phyloP scores from a whole-genome alignment of 1,284 basidiomycete genomes.

The Marasmius fiardii region DNA sequence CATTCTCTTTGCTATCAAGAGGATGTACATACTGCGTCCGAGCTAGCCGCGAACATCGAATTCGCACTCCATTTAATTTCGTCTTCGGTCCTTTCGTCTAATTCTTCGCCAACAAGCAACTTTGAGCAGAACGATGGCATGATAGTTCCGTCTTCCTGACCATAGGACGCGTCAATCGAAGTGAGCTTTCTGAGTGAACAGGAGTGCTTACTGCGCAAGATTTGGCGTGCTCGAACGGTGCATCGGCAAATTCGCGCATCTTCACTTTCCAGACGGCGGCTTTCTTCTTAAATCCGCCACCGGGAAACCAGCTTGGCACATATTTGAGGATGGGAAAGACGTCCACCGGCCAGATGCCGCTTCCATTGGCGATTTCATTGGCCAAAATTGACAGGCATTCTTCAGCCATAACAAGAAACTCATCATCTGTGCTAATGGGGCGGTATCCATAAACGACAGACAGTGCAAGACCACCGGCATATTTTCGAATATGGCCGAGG shows the following conservation, averaged over 20 bases:
- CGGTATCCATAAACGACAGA: slow-evolving; percentile 46
- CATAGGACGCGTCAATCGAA: neutral
- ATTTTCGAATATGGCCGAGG: slow-evolving; percentile 32
- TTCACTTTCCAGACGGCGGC: slow-evolving; percentile 38
- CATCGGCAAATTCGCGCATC: slow-evolving; percentile 41
- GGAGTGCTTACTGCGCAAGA: slow-evolving; percentile 31
- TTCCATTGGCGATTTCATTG: slow-evolving; percentile 40
- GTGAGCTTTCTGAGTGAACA: neutral
- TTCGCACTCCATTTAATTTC: slow-evolving; percentile 48
- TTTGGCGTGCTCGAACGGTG: slow-evolving; percentile 40
- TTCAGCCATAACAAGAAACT: slow-evolving; percentile 38
- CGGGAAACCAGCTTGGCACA: slow-evolving; percentile 32
- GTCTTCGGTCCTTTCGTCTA: slow-evolving; percentile 23
- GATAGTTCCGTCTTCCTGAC: slow-evolving; percentile 3
- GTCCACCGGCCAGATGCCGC: slow-evolving; percentile 47
- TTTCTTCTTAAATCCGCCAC: slow-evolving; percentile 31
- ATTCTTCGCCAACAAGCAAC: neutral
- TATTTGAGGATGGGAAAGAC: slow-evolving; percentile 35
- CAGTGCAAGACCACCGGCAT: slow-evolving; percentile 43
- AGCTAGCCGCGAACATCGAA: slow-evolving; percentile 43
- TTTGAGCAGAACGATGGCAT: neutral
- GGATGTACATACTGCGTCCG: slow-evolving; percentile 36
- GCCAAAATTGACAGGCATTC: slow-evolving; percentile 40
- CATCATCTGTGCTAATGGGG: slow-evolving; percentile 35
- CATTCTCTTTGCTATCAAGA: too few species aligned